These are phyloP conservation scores for Shiraia bambusicola DNA, from an alignment of 2,329 filamentous ascomycete species.

Conservation along the genomic window DNA sequence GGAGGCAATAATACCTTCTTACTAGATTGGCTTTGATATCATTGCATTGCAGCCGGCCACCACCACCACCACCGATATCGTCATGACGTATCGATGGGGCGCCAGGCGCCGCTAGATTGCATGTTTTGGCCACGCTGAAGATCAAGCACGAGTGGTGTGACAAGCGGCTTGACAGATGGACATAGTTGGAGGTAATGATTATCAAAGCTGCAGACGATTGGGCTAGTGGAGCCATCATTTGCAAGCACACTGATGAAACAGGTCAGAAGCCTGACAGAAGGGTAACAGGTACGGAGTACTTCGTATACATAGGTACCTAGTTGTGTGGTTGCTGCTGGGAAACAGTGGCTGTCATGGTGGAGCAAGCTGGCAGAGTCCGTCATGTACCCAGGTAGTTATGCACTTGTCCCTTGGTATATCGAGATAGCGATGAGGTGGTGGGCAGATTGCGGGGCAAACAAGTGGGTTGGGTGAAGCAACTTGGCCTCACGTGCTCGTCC, in stretches of 20 bases:
- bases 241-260: too few species aligned
- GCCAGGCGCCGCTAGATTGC: constrained; percentile 7
- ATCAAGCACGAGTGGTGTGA: constrained; percentile 7
- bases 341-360: too few species aligned
- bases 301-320: too few species aligned
- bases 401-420: too few species aligned
- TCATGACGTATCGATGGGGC: constrained; percentile 15
- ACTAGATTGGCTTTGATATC: too few species aligned
- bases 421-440: too few species aligned
- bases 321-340: background rate
- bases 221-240: constrained; percentile 1
- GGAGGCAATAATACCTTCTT: constrained; percentile 12
- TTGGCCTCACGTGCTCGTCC: constrained; percentile 5
- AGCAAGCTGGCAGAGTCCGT: too few species aligned
- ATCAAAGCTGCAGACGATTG: background rate
- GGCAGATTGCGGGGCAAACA: constrained; percentile 11
- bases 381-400: too few species aligned
- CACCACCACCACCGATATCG: constrained; percentile 9
- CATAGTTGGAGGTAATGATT: too few species aligned
- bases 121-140: constrained; percentile 3
- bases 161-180: constrained; percentile 7
- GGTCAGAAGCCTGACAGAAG: too few species aligned
- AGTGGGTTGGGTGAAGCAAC: constrained; percentile 13
- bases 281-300: too few species aligned
- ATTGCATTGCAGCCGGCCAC: constrained; percentile 14